Evolutionary conservation across 208 protist genomes (phyloP).

Genomic region (Trypanosoma vivax): DNA sequence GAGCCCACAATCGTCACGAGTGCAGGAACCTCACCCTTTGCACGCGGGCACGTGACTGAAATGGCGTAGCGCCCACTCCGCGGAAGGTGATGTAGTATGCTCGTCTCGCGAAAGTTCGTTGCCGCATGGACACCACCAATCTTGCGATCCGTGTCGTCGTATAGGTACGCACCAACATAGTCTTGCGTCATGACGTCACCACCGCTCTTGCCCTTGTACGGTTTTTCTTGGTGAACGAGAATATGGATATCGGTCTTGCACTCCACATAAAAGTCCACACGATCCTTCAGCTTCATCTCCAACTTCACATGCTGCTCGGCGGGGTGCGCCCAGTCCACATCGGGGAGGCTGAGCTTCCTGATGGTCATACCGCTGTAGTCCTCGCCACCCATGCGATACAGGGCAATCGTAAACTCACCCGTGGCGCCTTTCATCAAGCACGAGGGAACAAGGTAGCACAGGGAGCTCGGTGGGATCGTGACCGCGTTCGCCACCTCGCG

Average conservation of each 20-base stretch:
- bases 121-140: conserved; percentile 28
- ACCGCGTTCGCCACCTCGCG: conserved; percentile 21
- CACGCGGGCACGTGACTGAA: conserved; percentile 24
- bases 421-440: conserved; percentile 22
- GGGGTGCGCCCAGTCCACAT: conserved; percentile 22
- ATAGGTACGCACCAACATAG: conserved; percentile 28
- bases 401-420: conserved; percentile 20
- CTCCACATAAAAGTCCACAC: conserved; percentile 30
- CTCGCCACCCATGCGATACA: conserved; percentile 14
- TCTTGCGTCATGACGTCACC: conserved; percentile 27
- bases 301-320: conserved; percentile 6
- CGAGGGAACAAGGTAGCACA: conserved; percentile 33
- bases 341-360: conserved; percentile 15
- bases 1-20: conserved; percentile 30
- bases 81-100: conserved; percentile 18
- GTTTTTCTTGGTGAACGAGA: conserved; percentile 23
- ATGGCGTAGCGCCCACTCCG: conserved; percentile 26
- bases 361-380: conserved; percentile 12
- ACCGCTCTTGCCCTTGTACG: conserved; percentile 20
- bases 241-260: conserved; percentile 20
- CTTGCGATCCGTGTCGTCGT: conserved; percentile 27
- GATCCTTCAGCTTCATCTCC: conserved; percentile 20
- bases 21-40: conserved; percentile 11
- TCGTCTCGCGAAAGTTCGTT: conserved; percentile 25
- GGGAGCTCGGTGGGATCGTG: conserved; percentile 20